Evolutionary conservation across 2,329 filamentous ascomycete species (phyloP).

Genomic region (Sclerotinia sclerotiorum): DNA sequence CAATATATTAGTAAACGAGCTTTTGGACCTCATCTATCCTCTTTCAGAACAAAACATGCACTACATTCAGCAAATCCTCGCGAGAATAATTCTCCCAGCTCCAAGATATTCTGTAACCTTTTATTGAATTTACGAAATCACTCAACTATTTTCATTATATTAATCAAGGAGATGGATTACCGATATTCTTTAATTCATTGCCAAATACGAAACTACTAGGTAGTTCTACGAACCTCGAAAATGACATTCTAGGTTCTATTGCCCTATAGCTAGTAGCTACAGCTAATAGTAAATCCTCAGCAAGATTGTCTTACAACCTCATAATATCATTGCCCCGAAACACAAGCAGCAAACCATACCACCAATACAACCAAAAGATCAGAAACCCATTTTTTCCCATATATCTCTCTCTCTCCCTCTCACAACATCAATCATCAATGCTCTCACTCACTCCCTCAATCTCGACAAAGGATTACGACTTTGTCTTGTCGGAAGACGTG

Average conservation of each 20-base stretch:
- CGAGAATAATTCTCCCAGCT: too few relatives aligned
- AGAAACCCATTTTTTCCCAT: neutral
- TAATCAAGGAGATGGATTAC: too few relatives aligned
- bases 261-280: too few relatives aligned
- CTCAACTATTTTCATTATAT: too few relatives aligned
- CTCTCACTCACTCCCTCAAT: neutral
- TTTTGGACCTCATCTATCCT: too few relatives aligned
- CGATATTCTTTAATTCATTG: too few relatives aligned
- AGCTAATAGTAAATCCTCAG: neutral
- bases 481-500: neutral
- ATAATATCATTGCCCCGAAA: neutral
- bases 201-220: too few relatives aligned
- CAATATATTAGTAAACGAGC: too few relatives aligned
- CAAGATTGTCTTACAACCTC: neutral
- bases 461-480: neutral
- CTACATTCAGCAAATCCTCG: too few relatives aligned
- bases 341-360: neutral
- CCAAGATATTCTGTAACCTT: too few relatives aligned
- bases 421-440: neutral
- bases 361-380: neutral
- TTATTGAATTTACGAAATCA: too few relatives aligned
- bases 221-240: neutral
- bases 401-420: neutral
- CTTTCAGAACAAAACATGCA: too few relatives aligned
- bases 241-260: neutral